Base-by-base conservation (phyloP, 208 protist genomes). In the Crithidia thermophila region DNA sequence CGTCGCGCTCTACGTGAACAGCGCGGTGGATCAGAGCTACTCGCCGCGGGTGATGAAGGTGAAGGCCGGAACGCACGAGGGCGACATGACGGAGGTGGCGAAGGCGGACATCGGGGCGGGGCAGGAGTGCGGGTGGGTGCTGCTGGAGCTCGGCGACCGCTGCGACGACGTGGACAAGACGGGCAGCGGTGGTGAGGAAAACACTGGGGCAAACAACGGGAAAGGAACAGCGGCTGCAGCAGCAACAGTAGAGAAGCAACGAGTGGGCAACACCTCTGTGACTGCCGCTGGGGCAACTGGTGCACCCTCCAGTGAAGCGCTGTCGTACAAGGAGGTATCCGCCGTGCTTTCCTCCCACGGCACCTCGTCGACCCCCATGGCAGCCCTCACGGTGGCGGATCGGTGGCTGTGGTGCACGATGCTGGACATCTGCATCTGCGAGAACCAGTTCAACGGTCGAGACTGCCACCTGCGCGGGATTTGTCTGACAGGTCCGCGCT, bases 11-110 rank as follows among this genome's bases (percentile, higher is more conserved):
- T 91, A 85, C 74, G 67, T 95, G 33, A 75, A 91, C 57, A 87
- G 71, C 69, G 47, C 56, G 13, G 66, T 76, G 14, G 93, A 97
- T 56, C 88, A 97, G 61, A 97, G 90, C 73, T 97, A 97, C 86
- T 92, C 93, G 11, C 93, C 93, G 37, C 72, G 81, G 13, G 75
- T 67, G 43, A 77, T 95, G 20, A 58, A 66, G 14, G 59, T 97
- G 25, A 78, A 80, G 21, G 84, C 85, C 7, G 90, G 93, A 9
- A 90, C 83, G 25, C 77, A 87, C 28, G 69, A 58, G 16, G 84
- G 81, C 16, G 90, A 94, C 62, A 81, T 94, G 65, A 69, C 67
- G 6, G 84, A 94, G 70, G 76, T 94, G 18, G 73, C 78, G 8
- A 62, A 49, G 25, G 74, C 51, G 18, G 77, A 83, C 23, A 71